phyloP scores from a whole-genome alignment of 1,284 basidiomycete species.

The Ganoderma sinense region DNA sequence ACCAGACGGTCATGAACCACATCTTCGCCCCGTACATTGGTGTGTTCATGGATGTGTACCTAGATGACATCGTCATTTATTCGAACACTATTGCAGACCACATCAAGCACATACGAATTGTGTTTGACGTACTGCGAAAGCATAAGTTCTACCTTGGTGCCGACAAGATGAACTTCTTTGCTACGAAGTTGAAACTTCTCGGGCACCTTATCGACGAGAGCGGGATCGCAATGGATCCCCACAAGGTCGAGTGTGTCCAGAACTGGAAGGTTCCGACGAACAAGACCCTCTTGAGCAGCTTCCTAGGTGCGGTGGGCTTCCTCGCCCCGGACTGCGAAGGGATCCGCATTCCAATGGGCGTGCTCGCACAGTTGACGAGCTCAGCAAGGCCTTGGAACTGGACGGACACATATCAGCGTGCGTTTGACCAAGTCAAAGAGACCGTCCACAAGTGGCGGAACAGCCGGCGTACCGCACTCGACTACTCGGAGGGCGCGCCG shows the following conservation, averaged over 20 bases:
- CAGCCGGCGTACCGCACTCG: not conserved
- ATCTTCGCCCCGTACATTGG: not conserved
- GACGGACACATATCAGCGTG: not conserved
- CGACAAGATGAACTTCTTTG: conserved; percentile 1
- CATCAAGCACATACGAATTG: not conserved
- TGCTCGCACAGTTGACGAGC: not conserved
- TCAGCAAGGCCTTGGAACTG: not conserved
- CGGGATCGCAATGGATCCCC: not conserved
- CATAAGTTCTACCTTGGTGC: not conserved
- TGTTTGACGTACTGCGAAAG: not conserved
- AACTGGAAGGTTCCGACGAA: not conserved
- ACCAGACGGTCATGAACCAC: not conserved
- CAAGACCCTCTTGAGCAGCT: not conserved
- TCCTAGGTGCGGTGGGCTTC: not conserved
- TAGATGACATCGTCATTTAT: not conserved
- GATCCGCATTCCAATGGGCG: not conserved
- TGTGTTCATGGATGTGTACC: not conserved
- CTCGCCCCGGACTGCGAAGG: not conserved
- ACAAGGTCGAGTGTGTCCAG: not conserved
- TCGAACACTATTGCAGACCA: not conserved
- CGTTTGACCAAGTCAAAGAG: not conserved
- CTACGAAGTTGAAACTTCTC: not conserved
- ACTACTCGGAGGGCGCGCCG: not conserved
- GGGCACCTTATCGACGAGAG: not conserved
- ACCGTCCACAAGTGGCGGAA: not conserved